Evolutionary conservation across 2,329 filamentous ascomycete genomes (phyloP).

Genomic region (Aureobasidium sp.): DNA sequence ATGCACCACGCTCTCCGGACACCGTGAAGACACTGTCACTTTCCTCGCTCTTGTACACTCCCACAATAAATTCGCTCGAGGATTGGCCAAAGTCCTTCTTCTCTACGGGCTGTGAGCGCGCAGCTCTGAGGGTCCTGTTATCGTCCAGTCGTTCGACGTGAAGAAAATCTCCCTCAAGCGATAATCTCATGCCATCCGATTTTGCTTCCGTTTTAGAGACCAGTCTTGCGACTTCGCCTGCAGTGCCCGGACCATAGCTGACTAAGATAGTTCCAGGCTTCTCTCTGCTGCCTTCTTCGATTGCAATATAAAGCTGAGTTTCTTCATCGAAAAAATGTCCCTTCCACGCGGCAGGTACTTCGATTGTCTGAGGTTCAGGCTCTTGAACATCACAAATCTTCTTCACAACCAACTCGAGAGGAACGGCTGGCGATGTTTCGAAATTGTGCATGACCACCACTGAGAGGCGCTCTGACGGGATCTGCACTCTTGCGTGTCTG

Average conservation of each 20-base stretch:
- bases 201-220: slow-evolving; percentile 20
- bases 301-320: slow-evolving; percentile 28
- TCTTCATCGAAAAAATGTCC: slow-evolving; percentile 35
- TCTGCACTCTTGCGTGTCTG: slow-evolving; percentile 31
- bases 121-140: slow-evolving; percentile 25
- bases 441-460: slow-evolving; percentile 38
- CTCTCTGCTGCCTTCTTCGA: slow-evolving; percentile 21
- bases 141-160: slow-evolving; percentile 25
- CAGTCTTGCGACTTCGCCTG: slow-evolving; percentile 23
- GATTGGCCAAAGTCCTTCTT: slow-evolving; percentile 8
- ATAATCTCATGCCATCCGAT: slow-evolving; percentile 23
- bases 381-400: slow-evolving; percentile 25
- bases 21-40: slow-evolving; percentile 33
- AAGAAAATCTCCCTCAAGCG: slow-evolving; percentile 28
- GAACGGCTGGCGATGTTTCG: slow-evolving; percentile 26
- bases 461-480: slow-evolving; percentile 30
- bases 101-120: slow-evolving; percentile 19
- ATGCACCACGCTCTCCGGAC: slow-evolving; percentile 28
- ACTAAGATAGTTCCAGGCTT: slow-evolving; percentile 26
- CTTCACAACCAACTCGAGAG: slow-evolving; percentile 28
- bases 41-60: slow-evolving; percentile 32
- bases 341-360: slow-evolving; percentile 24
- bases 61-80: slow-evolving; percentile 19
- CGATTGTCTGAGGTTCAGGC: slow-evolving; percentile 12
- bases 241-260: slow-evolving; percentile 23